A percentile compares a stretch with the other conserved stretches of the same genome.
Conservation (phyloP, 768 basidiomycete species). For the Lyophyllum semitale region DNA sequence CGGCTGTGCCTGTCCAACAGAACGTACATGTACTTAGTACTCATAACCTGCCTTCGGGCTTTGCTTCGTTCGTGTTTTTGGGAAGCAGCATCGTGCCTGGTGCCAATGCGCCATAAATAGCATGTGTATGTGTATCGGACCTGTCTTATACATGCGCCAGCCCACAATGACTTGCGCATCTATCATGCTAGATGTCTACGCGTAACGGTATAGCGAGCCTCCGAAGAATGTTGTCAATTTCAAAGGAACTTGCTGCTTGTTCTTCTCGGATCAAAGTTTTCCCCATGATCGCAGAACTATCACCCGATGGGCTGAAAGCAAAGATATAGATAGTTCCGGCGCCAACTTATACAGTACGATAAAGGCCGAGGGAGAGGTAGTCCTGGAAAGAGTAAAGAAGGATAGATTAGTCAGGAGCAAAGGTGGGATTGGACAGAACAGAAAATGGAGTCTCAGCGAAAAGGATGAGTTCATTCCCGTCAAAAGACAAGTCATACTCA, state of each 20-base stretch:
- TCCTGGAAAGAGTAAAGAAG: neutral
- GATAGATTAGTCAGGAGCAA: neutral
- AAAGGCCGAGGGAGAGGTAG: neutral
- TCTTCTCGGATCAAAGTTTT: neutral
- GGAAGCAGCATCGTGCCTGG: neutral
- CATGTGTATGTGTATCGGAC: no score
- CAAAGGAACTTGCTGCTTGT: neutral
- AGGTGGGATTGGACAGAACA: neutral
- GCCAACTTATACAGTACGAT: neutral
- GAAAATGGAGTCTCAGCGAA: constrained; percentile 34
- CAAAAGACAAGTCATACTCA: constrained; percentile 43
- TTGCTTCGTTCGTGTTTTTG: neutral
- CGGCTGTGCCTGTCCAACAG: neutral
- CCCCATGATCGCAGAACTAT: no score
- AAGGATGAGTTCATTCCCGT: constrained; percentile 36
- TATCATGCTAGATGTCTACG: no score
- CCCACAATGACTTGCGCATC: no score
- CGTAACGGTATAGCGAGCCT: no score
- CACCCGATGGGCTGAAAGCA: no score
- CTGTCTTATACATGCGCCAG: no score
- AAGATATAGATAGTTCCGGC: neutral
- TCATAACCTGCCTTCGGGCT: neutral
- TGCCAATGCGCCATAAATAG: neutral
- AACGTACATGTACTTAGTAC: neutral
- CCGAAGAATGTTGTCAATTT: neutral